Evolutionary conservation across 2,329 filamentous ascomycete genomes (phyloP).

Genomic region (Fusarium pseudograminearum): DNA sequence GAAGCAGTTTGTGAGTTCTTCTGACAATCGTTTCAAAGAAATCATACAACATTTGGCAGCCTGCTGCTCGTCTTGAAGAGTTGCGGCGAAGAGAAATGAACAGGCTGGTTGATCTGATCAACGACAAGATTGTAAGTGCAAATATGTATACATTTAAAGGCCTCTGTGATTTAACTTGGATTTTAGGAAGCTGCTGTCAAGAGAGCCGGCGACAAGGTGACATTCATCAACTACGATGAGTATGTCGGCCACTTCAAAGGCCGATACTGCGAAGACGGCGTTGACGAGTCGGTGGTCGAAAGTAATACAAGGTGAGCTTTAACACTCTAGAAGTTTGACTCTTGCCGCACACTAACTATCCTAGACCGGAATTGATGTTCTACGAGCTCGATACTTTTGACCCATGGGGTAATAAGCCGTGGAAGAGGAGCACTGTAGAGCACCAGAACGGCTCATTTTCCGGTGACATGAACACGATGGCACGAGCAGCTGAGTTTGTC

Average conservation of each 20-base stretch:
- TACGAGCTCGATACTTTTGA: conserved; percentile 15
- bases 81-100: conserved; percentile 10
- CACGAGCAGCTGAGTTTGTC: conserved; percentile 3
- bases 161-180: too few species aligned
- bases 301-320: conserved; percentile 8
- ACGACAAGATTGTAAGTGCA: background rate
- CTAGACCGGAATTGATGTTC: conserved; percentile 14
- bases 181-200: background rate
- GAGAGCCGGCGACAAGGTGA: background rate
- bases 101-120: conserved; percentile 11
- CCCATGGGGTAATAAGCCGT: background rate
- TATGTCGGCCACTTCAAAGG: conserved; percentile 15
- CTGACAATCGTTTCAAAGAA: background rate
- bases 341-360: background rate
- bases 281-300: background rate
- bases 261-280: conserved; percentile 6
- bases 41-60: conserved; percentile 10
- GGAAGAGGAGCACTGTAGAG: conserved; percentile 11
- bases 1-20: too few species aligned
- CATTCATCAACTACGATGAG: conserved; percentile 12
- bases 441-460: conserved; percentile 11
- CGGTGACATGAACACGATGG: conserved; percentile 1
- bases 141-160: too few species aligned
- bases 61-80: conserved; percentile 6
- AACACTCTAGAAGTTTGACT: too few species aligned